Base-by-base conservation (phyloP, 805 yeast genomes). In the Candida verbasci region DNA sequence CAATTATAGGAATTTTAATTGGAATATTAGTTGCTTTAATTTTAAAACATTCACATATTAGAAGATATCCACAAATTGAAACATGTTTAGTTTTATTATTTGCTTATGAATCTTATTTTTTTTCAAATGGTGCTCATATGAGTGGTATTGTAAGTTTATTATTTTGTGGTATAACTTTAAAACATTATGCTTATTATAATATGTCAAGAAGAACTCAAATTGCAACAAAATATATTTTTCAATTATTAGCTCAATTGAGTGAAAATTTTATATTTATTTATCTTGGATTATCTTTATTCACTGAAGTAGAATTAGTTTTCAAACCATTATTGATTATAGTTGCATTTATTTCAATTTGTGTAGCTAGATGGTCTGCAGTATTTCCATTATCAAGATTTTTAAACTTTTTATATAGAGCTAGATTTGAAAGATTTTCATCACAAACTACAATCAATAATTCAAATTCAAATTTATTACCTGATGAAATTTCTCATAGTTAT, bases 71-170 rank as follows among this genome's bases (percentile, higher is more conserved):
- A n/a, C 94, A 88, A 57, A 86, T 93, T 51, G 99, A 93, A 66
- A 86, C 97, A 20, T 94, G 97, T 58, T 58, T 93, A 38, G 95
- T 93, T 20, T 64, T 93, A 30, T 64, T 93, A 47, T 80, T 89
- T 56, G 97, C 97, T 12, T 93, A 93, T 57, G 96, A 88, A 51
- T 87, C 97, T 0, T 93, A 93, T 60, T 93, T 93, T 68, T 93
- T 93, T 61, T 89, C 97, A 29, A 93, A 93, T 54, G 99, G 98
- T 34, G 94, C 97, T 51, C 98, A 94, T 58, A 93, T 93, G 98
- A 89, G 97, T 5, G 99, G 99, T 31, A 91, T 91, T 46, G 97
- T 91, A 6, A 88, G 97, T 1, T 69, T 93, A 46, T 65, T 93
- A 46, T 93, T 93, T 65, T 91, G 97, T 58, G 98, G 99, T 38